Evolutionary conservation across 768 basidiomycete genomes (phyloP), one percentile per base, ranked within the genome.

Genomic region (Lepiota brunneoincarnata): DNA sequence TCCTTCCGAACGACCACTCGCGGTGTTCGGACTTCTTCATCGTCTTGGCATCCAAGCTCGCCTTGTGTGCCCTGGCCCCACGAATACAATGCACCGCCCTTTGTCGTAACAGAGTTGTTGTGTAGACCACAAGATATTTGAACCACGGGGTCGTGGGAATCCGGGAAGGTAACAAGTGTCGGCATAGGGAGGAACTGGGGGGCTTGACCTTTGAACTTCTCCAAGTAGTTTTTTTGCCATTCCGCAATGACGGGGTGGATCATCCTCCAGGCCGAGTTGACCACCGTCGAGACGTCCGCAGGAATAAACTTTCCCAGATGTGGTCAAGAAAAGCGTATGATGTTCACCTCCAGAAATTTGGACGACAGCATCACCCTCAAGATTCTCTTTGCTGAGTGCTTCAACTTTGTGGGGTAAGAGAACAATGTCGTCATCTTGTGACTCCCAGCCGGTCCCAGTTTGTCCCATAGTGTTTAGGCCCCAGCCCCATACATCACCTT

Each of bases 401-500:
- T 75, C 68, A n/a, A 93, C 83, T 50, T 77, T 82, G 59, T 74
- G 78, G 1, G 91, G 91, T 0, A 80, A 69, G 54, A 80, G 78
- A 12, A 91, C 79, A 50, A 86, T 74, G 43, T 70, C 62, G 56
- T 79, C 77, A 42, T 78, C 79, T 12, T 68, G 59, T 7, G 76
- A 71, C 10, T 64, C 63, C 56, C 69, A 75, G 4, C 79, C 79
- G 0, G 87, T 85, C 28, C 89, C 90, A 1, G 82, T 83, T 69
- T 92, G 90, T 24, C 88, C 94, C 86, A 80, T 89, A 69, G 75
- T 91, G 69, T 98, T 97, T 55, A 94, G 75, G n/a, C 96, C 96
- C 96, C 96, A 98, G 11, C 84, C 93, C 86, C 87, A 98, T 7
- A 96, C 89, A 45, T 79, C 82, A 24, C 93, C 94, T 5, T 76